phyloP scores from a whole-genome alignment of 129 eudicot species.

The Saussurea involucrata region DNA sequence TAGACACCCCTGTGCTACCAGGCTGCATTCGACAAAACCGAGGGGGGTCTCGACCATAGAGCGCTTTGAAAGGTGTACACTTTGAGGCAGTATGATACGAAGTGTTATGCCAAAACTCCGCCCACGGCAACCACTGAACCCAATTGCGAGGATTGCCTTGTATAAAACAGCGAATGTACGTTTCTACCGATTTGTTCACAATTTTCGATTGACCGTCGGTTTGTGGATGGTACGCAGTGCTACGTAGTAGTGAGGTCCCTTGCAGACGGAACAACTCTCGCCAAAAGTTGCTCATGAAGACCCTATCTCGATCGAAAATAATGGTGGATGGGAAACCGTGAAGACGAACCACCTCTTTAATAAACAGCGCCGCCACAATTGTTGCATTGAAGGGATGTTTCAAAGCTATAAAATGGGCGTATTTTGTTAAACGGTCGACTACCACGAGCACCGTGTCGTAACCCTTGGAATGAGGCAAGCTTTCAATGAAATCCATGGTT shows the following conservation, averaged over 20 bases:
- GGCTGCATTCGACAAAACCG: fast-evolving
- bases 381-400: too few species aligned
- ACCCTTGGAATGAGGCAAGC: background rate
- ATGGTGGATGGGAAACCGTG: too few species aligned
- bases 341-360: background rate
- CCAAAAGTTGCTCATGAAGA: too few species aligned
- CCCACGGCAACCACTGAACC: slow-evolving; percentile 3
- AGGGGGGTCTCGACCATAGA: background rate
- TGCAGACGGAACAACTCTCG: background rate
- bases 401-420: background rate
- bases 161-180: background rate
- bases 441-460: background rate
- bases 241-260: background rate
- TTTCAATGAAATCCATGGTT: background rate
- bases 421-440: background rate
- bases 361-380: background rate
- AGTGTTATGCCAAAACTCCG: background rate
- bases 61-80: background rate
- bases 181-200: too few species aligned
- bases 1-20: fast-evolving
- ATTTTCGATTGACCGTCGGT: too few species aligned
- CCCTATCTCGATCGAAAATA: too few species aligned
- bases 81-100: background rate
- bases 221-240: background rate
- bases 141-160: background rate